A percentile compares a stretch with the other conserved stretches of the same genome.
These are phyloP conservation scores for Pyrenochaeta sp. DNA, from an alignment of 2,329 filamentous ascomycete genomes.

Conservation along the genomic window DNA sequence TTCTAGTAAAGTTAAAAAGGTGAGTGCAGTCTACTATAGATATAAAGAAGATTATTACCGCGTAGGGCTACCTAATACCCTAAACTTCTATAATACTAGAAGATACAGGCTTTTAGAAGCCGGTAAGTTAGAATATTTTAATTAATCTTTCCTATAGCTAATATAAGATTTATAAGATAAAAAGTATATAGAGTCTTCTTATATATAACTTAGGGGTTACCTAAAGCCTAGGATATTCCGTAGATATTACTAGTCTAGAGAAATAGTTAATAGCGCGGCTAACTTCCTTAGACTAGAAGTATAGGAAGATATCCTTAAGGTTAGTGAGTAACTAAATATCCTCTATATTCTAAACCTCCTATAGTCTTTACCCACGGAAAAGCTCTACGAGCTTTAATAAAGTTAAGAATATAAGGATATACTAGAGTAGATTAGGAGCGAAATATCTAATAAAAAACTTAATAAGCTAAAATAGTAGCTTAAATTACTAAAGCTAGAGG, in stretches of 20 bases:
- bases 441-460: neutral
- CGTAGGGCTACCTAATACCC: neutral
- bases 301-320: neutral
- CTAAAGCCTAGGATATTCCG: neutral
- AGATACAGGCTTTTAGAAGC: neutral
- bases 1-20: neutral
- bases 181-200: neutral
- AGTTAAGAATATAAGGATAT: neutral
- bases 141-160: neutral
- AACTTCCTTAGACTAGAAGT: neutral
- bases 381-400: neutral
- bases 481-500: neutral
- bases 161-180: neutral
- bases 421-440: neutral
- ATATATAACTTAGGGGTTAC: neutral
- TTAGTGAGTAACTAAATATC: neutral
- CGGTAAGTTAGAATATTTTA: neutral
- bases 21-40: neutral
- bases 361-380: neutral
- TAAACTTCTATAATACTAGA: neutral
- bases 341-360: neutral
- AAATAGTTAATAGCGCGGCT: neutral
- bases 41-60: neutral
- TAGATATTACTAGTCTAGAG: neutral
- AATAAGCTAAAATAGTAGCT: neutral